Evolutionary conservation across 768 basidiomycete species (phyloP), one percentile per base, ranked within the genome.

Genomic region (Naganishia vaughanmartiniae): DNA sequence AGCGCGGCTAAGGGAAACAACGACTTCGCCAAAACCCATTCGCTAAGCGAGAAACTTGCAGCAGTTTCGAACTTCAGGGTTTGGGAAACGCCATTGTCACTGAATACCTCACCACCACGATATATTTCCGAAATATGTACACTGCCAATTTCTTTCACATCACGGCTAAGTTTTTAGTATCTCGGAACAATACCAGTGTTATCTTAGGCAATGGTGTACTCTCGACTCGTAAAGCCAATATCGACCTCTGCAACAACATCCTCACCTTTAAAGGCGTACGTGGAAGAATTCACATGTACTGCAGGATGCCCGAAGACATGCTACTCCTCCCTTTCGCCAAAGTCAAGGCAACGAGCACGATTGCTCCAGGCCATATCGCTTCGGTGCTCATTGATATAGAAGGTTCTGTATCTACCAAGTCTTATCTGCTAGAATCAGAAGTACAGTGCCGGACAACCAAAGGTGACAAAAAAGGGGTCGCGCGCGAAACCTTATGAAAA

Each of bases 381-480:
- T 19, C 26, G 4, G 17, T 53, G 19, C 48, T 17, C 19, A 6
- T 53, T 17, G 48, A 53, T 4, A 21, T 53, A 19, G 7, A 53
- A 19, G 48, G 48, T 26, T 6, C 48, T 17, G 48, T 53, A 4
- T 19, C 48, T 53, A 53, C 48, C 48, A 17, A 53, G 7, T 19
- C 48, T 19, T 53, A 53, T 26, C 48, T 53, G 7, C 21, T 53
- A 7, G 48, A 53, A 53, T 17, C 48, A 53, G 36, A 36, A 36
- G 36, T 51, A 51, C 48, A 51, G 48, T 51, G n/a, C 48, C 48
- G 48, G 48, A 51, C 48, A 51, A 24, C n/a, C 48, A 51, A 51
- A 51, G 48, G 21, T 51, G 48, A 51, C 48, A n/a, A 51, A n/a
- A 51, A 26, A 7, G 48, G n/a, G 5, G 48, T n/a, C 48, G 48